Conservation (phyloP, 805 yeast genomes). For the Cyberlindnera subsufficiens region DNA sequence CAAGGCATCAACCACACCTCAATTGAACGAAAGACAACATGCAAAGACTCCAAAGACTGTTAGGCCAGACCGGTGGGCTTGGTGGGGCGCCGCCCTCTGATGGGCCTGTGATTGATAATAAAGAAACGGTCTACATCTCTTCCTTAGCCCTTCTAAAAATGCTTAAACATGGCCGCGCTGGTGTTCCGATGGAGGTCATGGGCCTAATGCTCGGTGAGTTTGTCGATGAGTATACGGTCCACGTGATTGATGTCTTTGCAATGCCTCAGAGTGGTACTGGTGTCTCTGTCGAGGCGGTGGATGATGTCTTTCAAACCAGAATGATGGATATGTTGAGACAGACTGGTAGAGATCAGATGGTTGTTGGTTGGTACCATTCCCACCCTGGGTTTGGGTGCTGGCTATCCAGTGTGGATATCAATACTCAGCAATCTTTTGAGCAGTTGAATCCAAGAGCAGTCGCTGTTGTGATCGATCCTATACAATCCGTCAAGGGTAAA, state of each 20-base stretch:
- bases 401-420: constrained; percentile 95
- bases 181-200: constrained; percentile 88
- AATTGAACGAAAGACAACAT: constrained; percentile 14
- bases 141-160: constrained; percentile 91
- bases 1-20: neutral
- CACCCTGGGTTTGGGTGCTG: constrained; percentile 99
- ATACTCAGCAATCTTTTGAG: constrained; percentile 96
- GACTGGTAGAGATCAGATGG: constrained; percentile 99
- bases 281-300: constrained; percentile 98
- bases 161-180: constrained; percentile 96
- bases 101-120: constrained; percentile 84
- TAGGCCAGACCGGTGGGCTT: constrained; percentile 33
- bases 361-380: constrained; percentile 99
- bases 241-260: constrained; percentile 96
- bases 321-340: constrained; percentile 99
- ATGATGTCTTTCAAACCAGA: constrained; percentile 95
- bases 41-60: constrained; percentile 38
- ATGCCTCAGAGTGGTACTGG: constrained; percentile 99
- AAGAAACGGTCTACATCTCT: constrained; percentile 94
- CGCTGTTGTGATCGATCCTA: constrained; percentile 97
- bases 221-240: constrained; percentile 94
- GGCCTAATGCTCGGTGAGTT: constrained; percentile 98
- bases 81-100: constrained; percentile 53
- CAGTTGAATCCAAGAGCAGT: constrained; percentile 94
- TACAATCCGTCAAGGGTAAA: constrained; percentile 97